Conservation (phyloP, 208 protist species). For the Borovskyia barvae region DNA sequence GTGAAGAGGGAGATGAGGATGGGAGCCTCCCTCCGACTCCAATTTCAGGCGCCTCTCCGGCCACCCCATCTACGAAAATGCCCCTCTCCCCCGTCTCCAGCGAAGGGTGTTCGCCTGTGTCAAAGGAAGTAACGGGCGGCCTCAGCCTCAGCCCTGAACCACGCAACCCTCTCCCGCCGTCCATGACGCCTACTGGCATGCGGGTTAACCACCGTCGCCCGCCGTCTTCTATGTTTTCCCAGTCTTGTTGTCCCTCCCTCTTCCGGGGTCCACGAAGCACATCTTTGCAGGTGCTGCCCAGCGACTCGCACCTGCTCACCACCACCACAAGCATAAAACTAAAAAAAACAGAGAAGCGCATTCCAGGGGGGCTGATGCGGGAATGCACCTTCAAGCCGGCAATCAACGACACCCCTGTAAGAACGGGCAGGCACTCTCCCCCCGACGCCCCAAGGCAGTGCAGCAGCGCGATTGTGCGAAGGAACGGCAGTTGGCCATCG, state of each 20-base stretch:
- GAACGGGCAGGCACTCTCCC: background rate
- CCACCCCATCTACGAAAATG: too few species aligned
- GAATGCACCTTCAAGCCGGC: slow-evolving; percentile 56
- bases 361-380: slow-evolving; percentile 35
- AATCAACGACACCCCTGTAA: slow-evolving; percentile 29
- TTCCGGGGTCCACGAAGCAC: background rate
- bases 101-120: background rate
- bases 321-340: slow-evolving; percentile 13
- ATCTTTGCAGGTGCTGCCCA: slow-evolving; percentile 10
- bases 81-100: too few species aligned
- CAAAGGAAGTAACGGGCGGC: background rate
- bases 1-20: too few species aligned
- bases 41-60: too few species aligned
- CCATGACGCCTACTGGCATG: background rate
- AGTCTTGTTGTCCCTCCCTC: background rate
- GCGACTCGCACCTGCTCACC: slow-evolving; percentile 27
- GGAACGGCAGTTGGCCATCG: too few species aligned
- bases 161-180: background rate
- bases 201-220: background rate
- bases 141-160: slow-evolving; percentile 21
- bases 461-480: too few species aligned
- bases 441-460: too few species aligned
- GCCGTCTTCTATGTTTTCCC: background rate
- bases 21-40: too few species aligned
- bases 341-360: slow-evolving; percentile 29